Base-by-base conservation (phyloP, 805 yeast species). In the Yamadazyma sp. region DNA sequence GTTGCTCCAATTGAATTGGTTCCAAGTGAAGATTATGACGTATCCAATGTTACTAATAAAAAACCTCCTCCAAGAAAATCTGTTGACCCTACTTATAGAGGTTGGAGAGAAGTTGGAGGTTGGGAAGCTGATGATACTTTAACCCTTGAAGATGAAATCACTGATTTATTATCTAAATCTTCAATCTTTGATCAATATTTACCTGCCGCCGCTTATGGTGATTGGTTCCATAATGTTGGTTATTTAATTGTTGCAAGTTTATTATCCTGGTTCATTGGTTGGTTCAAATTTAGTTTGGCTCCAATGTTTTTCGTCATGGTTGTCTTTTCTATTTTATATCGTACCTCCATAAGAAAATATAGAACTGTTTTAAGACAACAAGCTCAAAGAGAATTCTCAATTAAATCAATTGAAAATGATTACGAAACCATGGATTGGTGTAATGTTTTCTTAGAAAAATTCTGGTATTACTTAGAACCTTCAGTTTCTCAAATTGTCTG, bases 391-490 rank as follows among this genome's bases (percentile, higher is more conserved):
- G 96, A 91, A 53, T 78, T 84, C 52, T 81, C 93, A 12, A 78
- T 87, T 30, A 78, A 77, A 52, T 75, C 75, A 30, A 81, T 89
- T 44, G 98, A 93, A 60, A 76, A 80, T 52, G 97, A 91, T 56
- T 82, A 81, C 47, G 98, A 93, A 63, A 74, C 95, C 5, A 77
- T 93, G 84, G 97, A 93, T 53, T 93, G 99, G 99, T 68, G 86
- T 46, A 93, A 93, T 59, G 76, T 78, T 17, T 83, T 94, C 51
- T 58, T 94, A 61, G 89, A 83, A 53, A 89, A 88, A 61, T 89
- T 86, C 59, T 93, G 99, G 99, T 68, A 78, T 36, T 86, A 73
- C 45, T 74, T 88, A 53, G 98, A 93, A 58, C 98, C 99, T 5
- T 78, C 86, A 7, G 69, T 91, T 24, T 75, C 96, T 11, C 88